phyloP scores from a whole-genome alignment of 805 yeast species.

The Barnettozyma californica region DNA sequence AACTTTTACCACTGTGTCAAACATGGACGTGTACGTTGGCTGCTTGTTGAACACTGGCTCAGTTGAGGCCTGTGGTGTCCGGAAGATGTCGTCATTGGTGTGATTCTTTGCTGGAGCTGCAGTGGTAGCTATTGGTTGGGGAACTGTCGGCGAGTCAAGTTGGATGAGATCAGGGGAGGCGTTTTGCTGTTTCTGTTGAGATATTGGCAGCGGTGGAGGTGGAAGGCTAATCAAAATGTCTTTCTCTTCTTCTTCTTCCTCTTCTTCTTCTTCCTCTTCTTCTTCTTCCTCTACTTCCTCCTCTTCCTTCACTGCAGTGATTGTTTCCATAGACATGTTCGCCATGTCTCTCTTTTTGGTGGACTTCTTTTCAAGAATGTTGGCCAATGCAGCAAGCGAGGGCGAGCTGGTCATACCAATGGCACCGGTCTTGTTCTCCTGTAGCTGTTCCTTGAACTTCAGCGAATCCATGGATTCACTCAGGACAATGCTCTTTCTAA shows the following conservation, averaged over 20 bases:
- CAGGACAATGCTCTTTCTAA: conserved; percentile 21
- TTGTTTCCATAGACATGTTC: conserved; percentile 12
- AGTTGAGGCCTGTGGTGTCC: conserved; percentile 23
- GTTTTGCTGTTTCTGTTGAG: neutral
- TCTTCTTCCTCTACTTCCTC: conserved; percentile 1
- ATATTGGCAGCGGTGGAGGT: too few relatives aligned
- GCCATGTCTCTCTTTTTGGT: conserved; percentile 7
- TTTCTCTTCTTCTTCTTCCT: neutral
- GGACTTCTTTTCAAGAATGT: conserved; percentile 33
- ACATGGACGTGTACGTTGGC: conserved; percentile 18
- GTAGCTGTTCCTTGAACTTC: conserved; percentile 1
- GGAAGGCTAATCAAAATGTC: neutral
- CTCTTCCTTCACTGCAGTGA: conserved; percentile 10
- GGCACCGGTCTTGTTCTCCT: conserved; percentile 4
- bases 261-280: neutral
- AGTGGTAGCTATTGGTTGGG: neutral
- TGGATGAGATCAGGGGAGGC: conserved; percentile 34
- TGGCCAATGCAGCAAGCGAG: conserved; percentile 38
- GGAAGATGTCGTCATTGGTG: conserved; percentile 17
- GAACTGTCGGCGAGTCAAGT: conserved; percentile 22
- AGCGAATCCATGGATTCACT: conserved; percentile 23
- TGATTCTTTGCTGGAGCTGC: neutral
- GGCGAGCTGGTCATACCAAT: conserved; percentile 38
- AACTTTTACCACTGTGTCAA: conserved; percentile 6
- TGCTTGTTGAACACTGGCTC: conserved; percentile 12